Base-by-base conservation (phyloP, 2,329 filamentous ascomycete species). In the Aspergillus persii region DNA sequence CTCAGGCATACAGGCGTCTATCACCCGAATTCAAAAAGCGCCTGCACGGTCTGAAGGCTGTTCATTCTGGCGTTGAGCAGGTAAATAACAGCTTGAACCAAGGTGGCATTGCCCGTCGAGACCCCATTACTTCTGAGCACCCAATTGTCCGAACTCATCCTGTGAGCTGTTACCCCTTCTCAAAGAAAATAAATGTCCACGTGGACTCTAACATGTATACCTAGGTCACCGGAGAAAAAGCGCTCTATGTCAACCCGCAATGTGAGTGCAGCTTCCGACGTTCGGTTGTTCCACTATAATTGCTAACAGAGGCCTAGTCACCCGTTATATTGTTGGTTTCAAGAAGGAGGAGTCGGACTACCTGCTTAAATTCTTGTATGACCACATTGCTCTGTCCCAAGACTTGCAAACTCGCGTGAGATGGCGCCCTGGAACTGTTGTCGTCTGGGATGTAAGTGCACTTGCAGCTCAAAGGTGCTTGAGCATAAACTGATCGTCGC, bases 291-390 rank as follows among this genome's bases (percentile, higher is more conserved):
- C 15, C 27, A 33, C 1, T 11, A 31, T 6, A 23, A 26, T 41
- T 31, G n/a, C 53, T 61, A 52, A 66, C 31, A 29, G 50, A 8
- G 0, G 8, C 18, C 36, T 39, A 90, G 88, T 95, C 77, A 94
- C 90, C 4, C 87, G 91, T 53, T 82, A 87, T 31, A 94, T 96
- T 56, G 84, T 94, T 1, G 91, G 91, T 11, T 85, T 89, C 69
- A 96, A 96, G 77, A 91, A 92, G 71, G 92, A 96, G 71, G 92
- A 96, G 71, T 91, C 88, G 1, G 92, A 96, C 63, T 82, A 83
- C 51, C 79, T 93, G 8, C 81, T 93, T 59, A 90, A 91, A 69
- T 92, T 92, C 78, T 76, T 93, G 15, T 92, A 88, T 71, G 85
- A 91, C 69, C 90, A 92, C 68, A 86, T 92, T 54, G 88, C 87